Evolutionary conservation across 192 early-diverging fungal species (phyloP).

Genomic region (Backusella mclennaniae): DNA sequence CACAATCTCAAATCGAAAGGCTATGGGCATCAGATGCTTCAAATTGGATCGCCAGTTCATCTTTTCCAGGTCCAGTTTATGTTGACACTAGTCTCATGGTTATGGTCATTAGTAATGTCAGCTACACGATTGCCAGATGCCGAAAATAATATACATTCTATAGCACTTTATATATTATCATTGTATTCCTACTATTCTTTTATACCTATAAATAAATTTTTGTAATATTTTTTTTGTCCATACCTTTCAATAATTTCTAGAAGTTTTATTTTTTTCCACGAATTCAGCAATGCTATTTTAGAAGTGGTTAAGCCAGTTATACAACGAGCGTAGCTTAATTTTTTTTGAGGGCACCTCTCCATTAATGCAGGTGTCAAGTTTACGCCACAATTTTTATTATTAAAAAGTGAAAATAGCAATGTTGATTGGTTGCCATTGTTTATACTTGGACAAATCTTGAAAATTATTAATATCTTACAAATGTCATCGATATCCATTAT

Average conservation of each 20-base stretch:
- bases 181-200: not conserved
- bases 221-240: not conserved
- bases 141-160: not conserved
- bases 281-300: not conserved
- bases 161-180: not conserved
- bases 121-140: slow-evolving; percentile 4
- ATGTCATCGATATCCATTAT: not conserved
- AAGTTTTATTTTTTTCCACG: not conserved
- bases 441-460: not conserved
- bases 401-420: not conserved
- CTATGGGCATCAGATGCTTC: not conserved
- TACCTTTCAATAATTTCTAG: not conserved
- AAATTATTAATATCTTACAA: not conserved
- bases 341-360: not conserved
- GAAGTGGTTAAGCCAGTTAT: not conserved
- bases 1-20: slow-evolving; percentile 12
- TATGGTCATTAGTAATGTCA: not conserved
- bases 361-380: not conserved
- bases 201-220: slow-evolving; percentile 1
- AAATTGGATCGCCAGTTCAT: slow-evolving; percentile 6
- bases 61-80: slow-evolving; percentile 2
- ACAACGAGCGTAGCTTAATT: not conserved
- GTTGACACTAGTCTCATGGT: slow-evolving; percentile 11
- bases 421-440: not conserved
- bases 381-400: not conserved